Evolutionary conservation across 2,329 filamentous ascomycete genomes (phyloP).

Genomic region (Aspergillus ruber): DNA sequence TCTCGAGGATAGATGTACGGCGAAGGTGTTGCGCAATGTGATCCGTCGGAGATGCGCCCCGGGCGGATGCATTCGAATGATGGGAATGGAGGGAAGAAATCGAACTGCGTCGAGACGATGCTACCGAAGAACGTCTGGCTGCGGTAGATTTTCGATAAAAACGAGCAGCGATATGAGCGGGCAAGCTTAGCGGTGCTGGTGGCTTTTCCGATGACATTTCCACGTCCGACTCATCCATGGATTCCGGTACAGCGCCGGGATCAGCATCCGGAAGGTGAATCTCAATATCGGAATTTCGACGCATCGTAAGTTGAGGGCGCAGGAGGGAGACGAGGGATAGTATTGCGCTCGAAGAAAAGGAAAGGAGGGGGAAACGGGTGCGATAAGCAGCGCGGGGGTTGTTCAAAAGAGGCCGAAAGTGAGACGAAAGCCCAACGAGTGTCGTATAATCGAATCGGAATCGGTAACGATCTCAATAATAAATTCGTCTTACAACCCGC

Average conservation of each 20-base stretch:
- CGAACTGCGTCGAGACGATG: conserved; percentile 59
- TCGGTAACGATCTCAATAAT: background rate
- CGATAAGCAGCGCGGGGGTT: background rate
- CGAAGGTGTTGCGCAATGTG: conserved; percentile 60
- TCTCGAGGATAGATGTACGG: conserved; percentile 59
- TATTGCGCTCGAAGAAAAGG: background rate
- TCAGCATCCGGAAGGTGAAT: conserved; percentile 33
- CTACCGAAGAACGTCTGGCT: conserved; percentile 54
- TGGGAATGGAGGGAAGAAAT: conserved; percentile 59
- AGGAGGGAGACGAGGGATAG: background rate
- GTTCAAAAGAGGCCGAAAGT: background rate
- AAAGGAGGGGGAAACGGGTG: background rate
- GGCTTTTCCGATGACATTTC: conserved; percentile 37
- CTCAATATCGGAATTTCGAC: conserved; percentile 38
- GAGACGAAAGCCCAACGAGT: background rate
- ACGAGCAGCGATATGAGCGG: conserved; percentile 57
- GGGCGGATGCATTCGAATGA: conserved; percentile 47
- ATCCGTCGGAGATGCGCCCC: conserved; percentile 48
- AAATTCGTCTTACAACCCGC: background rate
- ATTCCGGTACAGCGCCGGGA: conserved; percentile 18
- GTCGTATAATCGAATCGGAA: background rate
- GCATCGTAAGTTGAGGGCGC: conserved; percentile 26
- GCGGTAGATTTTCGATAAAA: conserved; percentile 51
- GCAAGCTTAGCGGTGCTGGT: conserved; percentile 43
- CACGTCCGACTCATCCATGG: conserved; percentile 28